Conservation (phyloP, 495 filamentous ascomycete genomes). For the Ramalina intermedia region DNA sequence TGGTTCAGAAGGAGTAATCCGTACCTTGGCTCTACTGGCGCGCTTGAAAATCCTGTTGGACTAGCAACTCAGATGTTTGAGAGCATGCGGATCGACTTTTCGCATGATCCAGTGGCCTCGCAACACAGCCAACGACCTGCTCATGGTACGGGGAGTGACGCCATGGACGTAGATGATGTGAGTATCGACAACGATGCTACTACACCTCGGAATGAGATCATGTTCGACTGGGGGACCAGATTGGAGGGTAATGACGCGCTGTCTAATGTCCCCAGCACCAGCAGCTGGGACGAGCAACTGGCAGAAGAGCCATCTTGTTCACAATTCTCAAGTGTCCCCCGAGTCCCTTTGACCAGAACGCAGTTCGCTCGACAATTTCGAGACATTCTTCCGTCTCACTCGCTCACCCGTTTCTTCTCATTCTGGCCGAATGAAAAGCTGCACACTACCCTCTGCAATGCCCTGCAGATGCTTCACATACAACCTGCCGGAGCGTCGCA, state of each 20-base stretch:
- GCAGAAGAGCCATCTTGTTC: conserved; percentile 82
- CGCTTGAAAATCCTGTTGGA: conserved; percentile 61
- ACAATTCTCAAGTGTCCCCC: conserved; percentile 73
- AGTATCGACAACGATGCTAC: conserved; percentile 42
- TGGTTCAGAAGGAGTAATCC: conserved; percentile 85
- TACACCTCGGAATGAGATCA: conserved; percentile 45
- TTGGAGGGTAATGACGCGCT: neutral
- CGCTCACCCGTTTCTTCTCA: conserved; percentile 85
- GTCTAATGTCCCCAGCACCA: too few species aligned
- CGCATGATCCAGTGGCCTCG: conserved; percentile 42
- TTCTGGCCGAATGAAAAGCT: conserved; percentile 62
- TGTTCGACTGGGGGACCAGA: conserved; percentile 66
- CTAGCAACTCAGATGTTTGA: conserved; percentile 90
- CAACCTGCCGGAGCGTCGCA: neutral
- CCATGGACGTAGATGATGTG: conserved; percentile 29
- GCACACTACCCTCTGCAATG: conserved; percentile 48
- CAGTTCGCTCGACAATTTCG: conserved; percentile 77
- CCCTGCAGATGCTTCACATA: conserved; percentile 56
- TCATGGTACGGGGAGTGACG: conserved; percentile 26
- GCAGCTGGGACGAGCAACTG: conserved; percentile 43
- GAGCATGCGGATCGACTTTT: conserved; percentile 82
- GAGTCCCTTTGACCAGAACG: conserved; percentile 67
- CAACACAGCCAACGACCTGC: conserved; percentile 24
- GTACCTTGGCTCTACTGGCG: conserved; percentile 57
- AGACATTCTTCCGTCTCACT: conserved; percentile 71